phyloP scores from a whole-genome alignment of 257 asterid genomes.

The Ophiorrhiza pumila region DNA sequence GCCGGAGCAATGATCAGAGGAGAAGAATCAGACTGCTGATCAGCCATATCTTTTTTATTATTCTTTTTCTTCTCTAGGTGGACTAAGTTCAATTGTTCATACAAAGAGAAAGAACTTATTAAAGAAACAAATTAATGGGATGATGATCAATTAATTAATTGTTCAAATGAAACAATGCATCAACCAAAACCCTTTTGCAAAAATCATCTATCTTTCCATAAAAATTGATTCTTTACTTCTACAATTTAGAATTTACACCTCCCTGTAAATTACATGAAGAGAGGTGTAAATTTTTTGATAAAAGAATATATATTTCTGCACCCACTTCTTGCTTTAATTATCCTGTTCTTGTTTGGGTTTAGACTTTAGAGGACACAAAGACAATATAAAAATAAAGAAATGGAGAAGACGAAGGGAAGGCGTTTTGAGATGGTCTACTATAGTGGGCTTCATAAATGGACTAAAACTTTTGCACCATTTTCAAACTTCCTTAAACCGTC shows the following conservation, averaged over 20 bases:
- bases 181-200: background rate
- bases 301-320: too few species aligned
- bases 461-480: too few species aligned
- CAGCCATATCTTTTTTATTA: slow-evolving; percentile 37
- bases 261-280: background rate
- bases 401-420: too few species aligned
- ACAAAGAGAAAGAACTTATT: background rate
- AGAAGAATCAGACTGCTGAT: slow-evolving; percentile 51
- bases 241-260: background rate
- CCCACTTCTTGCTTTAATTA: background rate
- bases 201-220: background rate
- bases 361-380: background rate
- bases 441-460: too few species aligned
- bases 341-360: background rate
- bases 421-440: too few species aligned
- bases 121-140: background rate
- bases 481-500: too few species aligned
- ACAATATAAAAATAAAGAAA: too few species aligned
- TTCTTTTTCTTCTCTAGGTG: background rate
- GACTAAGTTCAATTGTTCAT: slow-evolving; percentile 6
- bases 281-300: slow-evolving; percentile 1
- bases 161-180: background rate
- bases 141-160: background rate
- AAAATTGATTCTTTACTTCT: background rate
- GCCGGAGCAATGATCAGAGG: slow-evolving; percentile 68